Base-by-base conservation (phyloP, 2,329 filamentous ascomycete species). In the Venturia aucupariae region DNA sequence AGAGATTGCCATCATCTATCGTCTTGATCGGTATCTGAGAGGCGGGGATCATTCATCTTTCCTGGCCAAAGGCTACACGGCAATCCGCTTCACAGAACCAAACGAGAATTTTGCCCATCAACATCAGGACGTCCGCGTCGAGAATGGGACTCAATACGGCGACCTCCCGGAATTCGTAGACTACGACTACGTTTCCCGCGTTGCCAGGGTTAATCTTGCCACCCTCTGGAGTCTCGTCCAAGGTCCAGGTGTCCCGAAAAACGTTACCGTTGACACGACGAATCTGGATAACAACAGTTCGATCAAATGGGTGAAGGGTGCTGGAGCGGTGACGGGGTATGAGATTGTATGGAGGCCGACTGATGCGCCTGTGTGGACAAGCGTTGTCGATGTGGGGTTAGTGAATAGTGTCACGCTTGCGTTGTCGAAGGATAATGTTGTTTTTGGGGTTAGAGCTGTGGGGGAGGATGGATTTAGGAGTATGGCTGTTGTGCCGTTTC, bases 141-240 rank as follows among this genome's bases (percentile, higher is more conserved):
- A 78, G 60, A 77, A 81, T 60, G 81, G 80, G 1, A 78, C 76
- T 30, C 79, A 82, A 65, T 85, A 82, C 67, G 83, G 83, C 32
- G 83, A 86, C 64, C 68, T 84, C 4, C 72, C 79, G 8, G 79
- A 84, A 64, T 85, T 83, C 67, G 79, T 82, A n/a, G 83, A 86
- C 69, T 84, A 78, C 65, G 79, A 81, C 3, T 85, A 77, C 69
- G 79, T 80, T 2, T 75, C 80, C 0, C 77, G 83, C 11, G 82
- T 85, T 0, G 82, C 77, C 0, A 79, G 77, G 64, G 82, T 85
- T 35, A 84, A 84, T 67, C 75, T 81, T 1, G 82, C 82, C 0
- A 79, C 79, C 15, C 75, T 84, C 61, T 86, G 81, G 81, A 78
- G 75, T 17, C 71, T 84, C 0, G 81, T 82, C 0, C 77, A 80